Conservation (phyloP, 306 rosid species). For the Dalbergia cochinchinensis region DNA sequence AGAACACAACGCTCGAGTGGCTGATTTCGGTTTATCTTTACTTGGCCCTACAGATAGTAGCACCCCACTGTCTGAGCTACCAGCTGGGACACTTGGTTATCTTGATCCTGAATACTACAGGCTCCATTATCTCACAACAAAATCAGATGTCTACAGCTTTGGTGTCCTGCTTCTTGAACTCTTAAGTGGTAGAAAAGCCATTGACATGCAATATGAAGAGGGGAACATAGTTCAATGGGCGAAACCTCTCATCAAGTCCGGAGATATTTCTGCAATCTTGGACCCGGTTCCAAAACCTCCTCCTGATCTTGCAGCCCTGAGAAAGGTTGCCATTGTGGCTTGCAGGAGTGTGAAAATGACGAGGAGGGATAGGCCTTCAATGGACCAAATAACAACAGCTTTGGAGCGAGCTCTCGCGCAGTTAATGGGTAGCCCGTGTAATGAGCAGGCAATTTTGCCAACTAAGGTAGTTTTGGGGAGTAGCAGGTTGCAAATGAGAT, state of each 20-base stretch:
- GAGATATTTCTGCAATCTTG: slow-evolving; percentile 62
- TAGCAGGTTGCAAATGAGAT: slow-evolving; percentile 83
- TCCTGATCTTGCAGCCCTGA: slow-evolving; percentile 78
- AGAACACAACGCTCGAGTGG: slow-evolving; percentile 95
- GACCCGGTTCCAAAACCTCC: slow-evolving; percentile 82
- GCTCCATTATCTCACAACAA: slow-evolving; percentile 95
- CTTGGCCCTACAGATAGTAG: slow-evolving; percentile 87
- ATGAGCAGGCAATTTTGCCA: slow-evolving; percentile 92
- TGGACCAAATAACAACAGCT: slow-evolving; percentile 96
- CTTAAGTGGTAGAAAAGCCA: slow-evolving; percentile 92
- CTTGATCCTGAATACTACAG: slow-evolving; percentile 98
- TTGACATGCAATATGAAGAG: slow-evolving; percentile 89
- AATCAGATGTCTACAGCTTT: slow-evolving; percentile 95
- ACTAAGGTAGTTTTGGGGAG: slow-evolving; percentile 94
- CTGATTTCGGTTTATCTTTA: slow-evolving; percentile 91
- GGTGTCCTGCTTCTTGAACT: slow-evolving; percentile 92
- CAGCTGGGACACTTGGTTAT: slow-evolving; percentile 97
- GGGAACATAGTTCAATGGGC: slow-evolving; percentile 97
- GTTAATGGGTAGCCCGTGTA: slow-evolving; percentile 92
- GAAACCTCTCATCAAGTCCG: slow-evolving; percentile 80
- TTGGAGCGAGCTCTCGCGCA: slow-evolving; percentile 85
- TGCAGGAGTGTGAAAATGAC: slow-evolving; percentile 93
- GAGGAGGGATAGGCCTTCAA: slow-evolving; percentile 96
- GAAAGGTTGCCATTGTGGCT: slow-evolving; percentile 86
- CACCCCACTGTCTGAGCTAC: slow-evolving; percentile 87